Evolutionary conservation across 2,329 filamentous ascomycete species (phyloP), one percentile per base, ranked within the genome.

Genomic region (Cladophialophora bantiana): DNA sequence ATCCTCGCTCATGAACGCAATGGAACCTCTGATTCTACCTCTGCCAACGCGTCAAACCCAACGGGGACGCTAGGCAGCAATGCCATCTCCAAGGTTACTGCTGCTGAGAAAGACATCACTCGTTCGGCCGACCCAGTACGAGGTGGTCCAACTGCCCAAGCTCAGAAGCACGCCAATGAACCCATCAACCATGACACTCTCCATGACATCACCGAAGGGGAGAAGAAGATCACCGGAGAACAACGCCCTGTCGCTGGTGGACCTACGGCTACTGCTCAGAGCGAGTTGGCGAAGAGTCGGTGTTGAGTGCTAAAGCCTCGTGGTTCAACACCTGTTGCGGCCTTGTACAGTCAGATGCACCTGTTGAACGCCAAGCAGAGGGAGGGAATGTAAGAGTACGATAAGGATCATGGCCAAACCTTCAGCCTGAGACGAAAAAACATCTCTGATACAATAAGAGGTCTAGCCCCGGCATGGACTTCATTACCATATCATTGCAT

Each of bases 131-230:
- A 73, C 7, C 79, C 80, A 7, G 73, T 77, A 1, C 72, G 74
- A 59, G 76, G 75, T 6, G 80, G 80, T 0, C 80, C 80, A 0
- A 82, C 79, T 0, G 79, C 80, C 3, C 74, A 76, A 55, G 80
- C 80, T 0, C 80, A 82, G 70, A 75, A 75, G 48, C 79, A 82
- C 62, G 72, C 71, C 35, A 72, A 71, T 32, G 73, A 78, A 64
- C 63, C 72, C 40, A 76, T 82, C 55, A 78, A 74, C 15, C 62
- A 73, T 2, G 60, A 77, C 64, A 74, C 75, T 53, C 70, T 82
- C 0, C 76, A 78, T 65, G 78, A 80, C 65, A 81, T 82, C 68
- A 80, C 78, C 7, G 74, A 76, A 50, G 80, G 77, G 10, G 79
- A 82, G 74, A 78, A 78, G 64, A 73, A 70, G n/a, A 73, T 82